Evolutionary conservation across 495 filamentous ascomycete genomes (phyloP).

Genomic region (Tuber indicum): DNA sequence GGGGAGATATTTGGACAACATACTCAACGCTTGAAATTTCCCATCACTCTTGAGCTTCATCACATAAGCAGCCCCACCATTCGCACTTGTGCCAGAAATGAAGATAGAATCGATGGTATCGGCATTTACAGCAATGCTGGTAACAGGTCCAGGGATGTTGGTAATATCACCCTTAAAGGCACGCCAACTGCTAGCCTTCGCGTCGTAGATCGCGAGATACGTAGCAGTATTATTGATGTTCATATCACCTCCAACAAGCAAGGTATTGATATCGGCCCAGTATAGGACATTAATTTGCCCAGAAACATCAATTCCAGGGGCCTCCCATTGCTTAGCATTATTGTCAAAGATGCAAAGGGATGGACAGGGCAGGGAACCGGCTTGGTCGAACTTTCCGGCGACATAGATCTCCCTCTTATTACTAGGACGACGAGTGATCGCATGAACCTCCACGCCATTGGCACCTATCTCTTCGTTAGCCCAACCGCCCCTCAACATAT

Average conservation of each 20-base stretch:
- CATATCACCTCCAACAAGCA: constrained; percentile 73
- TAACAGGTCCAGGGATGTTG: constrained; percentile 69
- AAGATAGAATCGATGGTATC: constrained; percentile 68
- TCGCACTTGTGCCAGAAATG: constrained; percentile 59
- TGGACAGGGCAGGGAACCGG: constrained; percentile 75
- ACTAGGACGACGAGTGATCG: constrained; percentile 58
- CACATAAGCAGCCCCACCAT: constrained; percentile 66
- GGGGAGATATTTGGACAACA: neutral
- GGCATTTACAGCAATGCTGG: constrained; percentile 56
- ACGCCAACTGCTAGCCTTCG: constrained; percentile 57
- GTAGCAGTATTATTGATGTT: constrained; percentile 57
- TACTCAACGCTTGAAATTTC: constrained; percentile 46
- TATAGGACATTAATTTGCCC: constrained; percentile 64
- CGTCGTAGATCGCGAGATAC: constrained; percentile 68
- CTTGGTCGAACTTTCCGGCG: constrained; percentile 70
- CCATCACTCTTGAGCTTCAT: constrained; percentile 62
- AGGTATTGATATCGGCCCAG: constrained; percentile 63
- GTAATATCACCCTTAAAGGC: constrained; percentile 56
- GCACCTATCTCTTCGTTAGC: constrained; percentile 48
- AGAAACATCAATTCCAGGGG: constrained; percentile 60
- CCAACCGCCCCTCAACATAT: neutral
- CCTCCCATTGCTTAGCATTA: constrained; percentile 63
- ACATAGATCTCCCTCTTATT: constrained; percentile 70
- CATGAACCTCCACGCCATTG: constrained; percentile 61
- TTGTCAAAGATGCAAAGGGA: constrained; percentile 73